A percentile compares a stretch with the other conserved stretches of the same genome.
These are phyloP conservation scores for Psilocybe cubensis DNA, from an alignment of 768 basidiomycete species.

Conservation along the genomic window DNA sequence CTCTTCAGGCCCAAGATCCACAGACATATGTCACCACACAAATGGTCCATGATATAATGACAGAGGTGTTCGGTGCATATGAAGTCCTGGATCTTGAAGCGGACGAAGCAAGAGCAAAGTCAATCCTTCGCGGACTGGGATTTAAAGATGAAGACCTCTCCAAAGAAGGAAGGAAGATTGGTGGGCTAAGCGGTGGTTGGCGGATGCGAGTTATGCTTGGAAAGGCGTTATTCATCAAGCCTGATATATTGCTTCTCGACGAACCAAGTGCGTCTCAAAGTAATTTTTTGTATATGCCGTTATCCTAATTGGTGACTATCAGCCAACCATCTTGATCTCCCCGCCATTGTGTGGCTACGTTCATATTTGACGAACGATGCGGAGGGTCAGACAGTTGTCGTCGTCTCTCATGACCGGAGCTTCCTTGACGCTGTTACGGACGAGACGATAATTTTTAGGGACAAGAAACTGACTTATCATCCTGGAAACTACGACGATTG, in stretches of 20 bases:
- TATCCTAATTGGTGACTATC: background rate
- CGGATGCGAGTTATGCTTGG: conserved; percentile 62
- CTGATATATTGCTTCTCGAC: conserved; percentile 62
- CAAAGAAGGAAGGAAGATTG: conserved; percentile 39
- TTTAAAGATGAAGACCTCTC: conserved; percentile 44
- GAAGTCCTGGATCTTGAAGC: conserved; percentile 39
- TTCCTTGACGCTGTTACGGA: conserved; percentile 64
- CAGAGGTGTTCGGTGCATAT: conserved; percentile 30
- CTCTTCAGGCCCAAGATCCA: conserved; percentile 29
- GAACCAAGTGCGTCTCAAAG: conserved; percentile 43
- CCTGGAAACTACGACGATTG: conserved; percentile 58
- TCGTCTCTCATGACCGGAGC: conserved; percentile 68
- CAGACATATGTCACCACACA: conserved; percentile 31
- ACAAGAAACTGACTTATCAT: conserved; percentile 55
- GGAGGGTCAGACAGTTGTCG: conserved; percentile 51
- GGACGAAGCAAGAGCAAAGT: conserved; percentile 50
- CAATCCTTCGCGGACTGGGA: conserved; percentile 61
- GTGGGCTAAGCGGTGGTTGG: conserved; percentile 68
- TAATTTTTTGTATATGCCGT: background rate
- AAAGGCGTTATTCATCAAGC: conserved; percentile 56
- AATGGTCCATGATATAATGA: conserved; percentile 26
- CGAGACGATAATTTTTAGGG: conserved; percentile 62
- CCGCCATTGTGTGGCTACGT: conserved; percentile 57
- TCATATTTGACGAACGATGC: conserved; percentile 45
- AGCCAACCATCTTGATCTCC: conserved; percentile 56